Base-by-base conservation (phyloP, 2,329 filamentous ascomycete genomes). In the Paracoccidioides brasiliensis region DNA sequence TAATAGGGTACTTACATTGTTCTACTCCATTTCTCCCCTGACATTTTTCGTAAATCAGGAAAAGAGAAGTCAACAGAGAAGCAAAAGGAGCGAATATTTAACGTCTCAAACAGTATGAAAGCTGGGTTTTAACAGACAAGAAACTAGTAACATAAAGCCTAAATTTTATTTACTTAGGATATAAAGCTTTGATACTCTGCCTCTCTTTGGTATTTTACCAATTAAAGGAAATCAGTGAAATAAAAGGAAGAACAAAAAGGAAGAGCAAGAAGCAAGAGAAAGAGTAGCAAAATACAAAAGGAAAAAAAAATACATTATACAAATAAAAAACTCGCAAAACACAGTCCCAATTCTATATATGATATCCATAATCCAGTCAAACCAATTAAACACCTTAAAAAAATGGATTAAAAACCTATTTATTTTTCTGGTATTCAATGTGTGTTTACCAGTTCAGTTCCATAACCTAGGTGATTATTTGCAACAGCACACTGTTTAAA, bases 231-330 rank as follows among this genome's bases (percentile, higher is more conserved):
- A 22, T 22, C 22, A n/a, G 40, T 30, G 35, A 45, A 54, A 48
- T 48, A 44, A 41, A 35, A 12, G 37, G 53, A 41, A 15, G 9
- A 60, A 57, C 58, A 53, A 51, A 46, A 35, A 50, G 14, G 37
- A 54, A 56, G 44, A 22, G 48, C 60, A 63, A 60, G 53, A 45
- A 49, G 58, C 60, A 15, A 59, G 56, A 60, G 52, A 53, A 46
- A 35, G 44, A 22, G 42, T 54, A 55, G 44, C 28, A 54, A 60
- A 63, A 60, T 54, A 52, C 56, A 58, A 59, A 30, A 28, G 30
- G 15, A 32, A 7, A 28, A 28, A 22, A 12, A 12, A 32, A 45
- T 3, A 30, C 43, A 45, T 7, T 14, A 32, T 8, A 5, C 32
- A 46, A n/a, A 49, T 4, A 37, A 15, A 4, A 15, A 22, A 8